These are phyloP conservation scores for Globisporangium carolinianum DNA, from an alignment of 352 stramenopile genomes.

Conservation along the genomic window DNA sequence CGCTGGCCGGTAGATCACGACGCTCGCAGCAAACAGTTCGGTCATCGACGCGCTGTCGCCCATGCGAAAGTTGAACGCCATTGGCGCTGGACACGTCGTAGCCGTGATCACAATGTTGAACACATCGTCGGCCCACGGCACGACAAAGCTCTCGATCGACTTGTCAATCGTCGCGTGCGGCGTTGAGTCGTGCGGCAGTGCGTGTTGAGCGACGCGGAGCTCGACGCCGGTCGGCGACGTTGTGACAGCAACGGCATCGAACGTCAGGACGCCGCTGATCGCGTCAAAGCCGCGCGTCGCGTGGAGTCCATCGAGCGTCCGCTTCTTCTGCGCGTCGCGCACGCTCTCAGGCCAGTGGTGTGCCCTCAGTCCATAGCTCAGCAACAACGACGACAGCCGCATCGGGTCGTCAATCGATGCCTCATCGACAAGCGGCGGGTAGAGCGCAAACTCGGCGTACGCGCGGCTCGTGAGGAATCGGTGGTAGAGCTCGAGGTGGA, in stretches of 20 bases:
- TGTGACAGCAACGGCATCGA: conserved; percentile 45
- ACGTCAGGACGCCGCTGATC: conserved; percentile 67
- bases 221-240: conserved; percentile 22
- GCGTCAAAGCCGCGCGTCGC: conserved; percentile 63
- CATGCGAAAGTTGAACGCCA: conserved; percentile 77
- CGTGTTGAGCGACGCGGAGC: conserved; percentile 43
- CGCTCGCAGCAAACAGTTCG: conserved; percentile 68
- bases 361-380: conserved; percentile 78
- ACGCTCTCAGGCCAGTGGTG: conserved; percentile 68
- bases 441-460: conserved; percentile 82
- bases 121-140: conserved; percentile 49
- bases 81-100: conserved; percentile 38
- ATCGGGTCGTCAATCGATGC: conserved; percentile 62
- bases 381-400: conserved; percentile 54
- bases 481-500: conserved; percentile 81
- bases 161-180: conserved; percentile 40
- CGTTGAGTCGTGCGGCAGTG: conserved; percentile 39
- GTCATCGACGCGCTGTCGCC: conserved; percentile 62
- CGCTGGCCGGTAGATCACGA: conserved; percentile 78
- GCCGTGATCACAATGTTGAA: conserved; percentile 34
- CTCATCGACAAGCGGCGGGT: conserved; percentile 52
- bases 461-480: conserved; percentile 78
- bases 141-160: conserved; percentile 66
- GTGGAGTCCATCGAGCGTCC: conserved; percentile 60
- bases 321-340: conserved; percentile 42